Evolutionary conservation across 2,329 filamentous ascomycete genomes (phyloP), one percentile per base, ranked within the genome.

Genomic region (Pyrenochaeta sp.): DNA sequence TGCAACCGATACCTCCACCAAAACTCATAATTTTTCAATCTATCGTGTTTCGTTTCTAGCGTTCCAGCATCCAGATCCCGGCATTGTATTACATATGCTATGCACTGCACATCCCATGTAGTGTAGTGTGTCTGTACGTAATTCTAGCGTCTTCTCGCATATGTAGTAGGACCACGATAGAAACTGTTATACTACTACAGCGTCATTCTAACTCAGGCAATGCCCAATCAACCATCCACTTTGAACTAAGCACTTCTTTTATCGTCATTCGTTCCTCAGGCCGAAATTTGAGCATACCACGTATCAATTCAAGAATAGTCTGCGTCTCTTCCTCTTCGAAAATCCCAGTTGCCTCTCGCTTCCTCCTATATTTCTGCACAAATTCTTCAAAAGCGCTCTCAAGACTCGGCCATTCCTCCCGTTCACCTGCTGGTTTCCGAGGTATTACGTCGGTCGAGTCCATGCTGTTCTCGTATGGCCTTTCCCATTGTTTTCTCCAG

Each of bases 281-380:
- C 17, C 32, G 9, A 21, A 51, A 51, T 18, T 22, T 48, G 15
- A 48, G 39, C 43, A 51, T 51, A 34, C 48, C 30, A 29, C 48
- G 48, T 36, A 51, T 44, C 18, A 51, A 37, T 17, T 48, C 35
- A 38, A 47, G 43, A 23, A 51, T 41, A 15, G 39, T 36, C 30
- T 30, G 23, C 13, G 40, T 48, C 26, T 51, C 48, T 14, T 51
- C 40, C 13, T 51, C 48, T 13, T 35, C 41, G 35, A 41, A 40
- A 10, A 30, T 36, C 17, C 41, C 38, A 18, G 21, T 18, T 7
- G 17, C 41, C 22, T 45, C 31, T 19, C 27, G 19, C 22, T 30
- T 45, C 31, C 46, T 44, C 28, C 46, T 44, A 24, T 49, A 49
- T 17, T 44, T 49, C 18, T 49, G 41, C 36, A 45, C 37, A n/a